Base-by-base conservation (phyloP, 192 early-diverging fungal species). In the Entomortierella beljakovae region DNA sequence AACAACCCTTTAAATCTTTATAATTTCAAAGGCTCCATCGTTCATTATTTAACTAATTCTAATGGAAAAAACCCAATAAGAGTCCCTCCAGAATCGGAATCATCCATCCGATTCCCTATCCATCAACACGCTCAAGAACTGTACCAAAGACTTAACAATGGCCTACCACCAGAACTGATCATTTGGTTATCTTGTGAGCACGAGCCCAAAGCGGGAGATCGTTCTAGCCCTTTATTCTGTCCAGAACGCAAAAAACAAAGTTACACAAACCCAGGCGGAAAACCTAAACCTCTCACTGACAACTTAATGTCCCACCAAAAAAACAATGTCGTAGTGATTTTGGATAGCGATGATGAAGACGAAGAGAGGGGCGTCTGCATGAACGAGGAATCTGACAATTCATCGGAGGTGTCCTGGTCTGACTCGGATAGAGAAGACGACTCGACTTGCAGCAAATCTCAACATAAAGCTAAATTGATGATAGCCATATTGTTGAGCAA, bases 1-100 rank as follows among this genome's bases (percentile, higher is more conserved):
- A 33, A n/a, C 52, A 37, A 55, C 25, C 58, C 26, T 13, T 6
- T 32, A n/a, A 25, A 51, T 20, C n/a, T 55, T 33, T 40, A 55
- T 26, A 61, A 38, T 38, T 61, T 70, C 50, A 34, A 28, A 1
- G 68, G 68, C n/a, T 50, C 60, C 13, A 32, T 70, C 1, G 33
- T 55, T 20, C 51, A 55, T 31, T 20, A 37, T 31, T 22, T 70
- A 34, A 42, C 31, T 40, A 61, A 48, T 34, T 33, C 66, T 23
- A 20, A 26, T 42, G 2, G 23, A 6, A 40, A 35, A 40, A 58
- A 31, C 16, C 8, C n/a, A 11, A 57, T 26, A 29, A 34, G 34
- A 8, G 31, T 57, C 1, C 54, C 32, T 22, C 16, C 28, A 33
- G 63, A 55, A 25, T 28, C 52, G n/a, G n/a, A n/a, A n/a, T n/a